These are phyloP conservation scores for Tricholoma bakamatsutake DNA, from an alignment of 768 basidiomycete species.

Conservation along the genomic window DNA sequence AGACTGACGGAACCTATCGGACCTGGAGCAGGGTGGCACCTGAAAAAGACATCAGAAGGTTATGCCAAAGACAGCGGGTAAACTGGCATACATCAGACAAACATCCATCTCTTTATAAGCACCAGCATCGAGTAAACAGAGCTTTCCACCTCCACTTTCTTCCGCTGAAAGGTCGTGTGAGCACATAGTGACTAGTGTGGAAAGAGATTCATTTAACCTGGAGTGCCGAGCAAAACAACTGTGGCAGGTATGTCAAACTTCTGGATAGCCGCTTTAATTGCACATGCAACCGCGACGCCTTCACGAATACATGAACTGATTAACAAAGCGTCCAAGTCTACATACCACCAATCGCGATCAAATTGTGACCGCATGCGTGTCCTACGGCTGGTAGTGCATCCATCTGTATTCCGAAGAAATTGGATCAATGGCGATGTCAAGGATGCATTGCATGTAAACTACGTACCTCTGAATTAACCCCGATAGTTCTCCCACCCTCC, in stretches of 20 bases:
- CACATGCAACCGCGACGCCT: conserved; percentile 68
- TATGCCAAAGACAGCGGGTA: neutral
- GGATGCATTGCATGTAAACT: conserved; percentile 5
- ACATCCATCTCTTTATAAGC: conserved; percentile 74
- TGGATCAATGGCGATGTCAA: neutral
- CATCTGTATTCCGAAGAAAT: conserved; percentile 33
- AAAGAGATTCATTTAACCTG: conserved; percentile 38
- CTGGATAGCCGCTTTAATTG: conserved; percentile 56
- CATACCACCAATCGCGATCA: conserved; percentile 60
- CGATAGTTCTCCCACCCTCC: conserved; percentile 61
- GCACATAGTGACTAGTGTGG: neutral
- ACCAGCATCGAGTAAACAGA: conserved; percentile 59
- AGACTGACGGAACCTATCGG: conserved; percentile 63
- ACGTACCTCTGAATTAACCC: conserved; percentile 71
- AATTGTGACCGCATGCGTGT: conserved; percentile 79
- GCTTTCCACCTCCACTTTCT: conserved; percentile 73
- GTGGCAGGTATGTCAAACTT: conserved; percentile 60
- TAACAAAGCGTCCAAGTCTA: neutral
- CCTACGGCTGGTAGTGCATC: conserved; percentile 56
- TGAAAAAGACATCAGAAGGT: conserved; percentile 18
- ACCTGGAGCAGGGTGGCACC: conserved; percentile 81
- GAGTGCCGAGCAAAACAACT: conserved; percentile 70
- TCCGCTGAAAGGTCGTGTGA: conserved; percentile 46
- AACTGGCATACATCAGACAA: conserved; percentile 60
- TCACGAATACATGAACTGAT: conserved; percentile 10